Evolutionary conservation across 2,329 filamentous ascomycete species (phyloP).

Genomic region (Venturia effusa): DNA sequence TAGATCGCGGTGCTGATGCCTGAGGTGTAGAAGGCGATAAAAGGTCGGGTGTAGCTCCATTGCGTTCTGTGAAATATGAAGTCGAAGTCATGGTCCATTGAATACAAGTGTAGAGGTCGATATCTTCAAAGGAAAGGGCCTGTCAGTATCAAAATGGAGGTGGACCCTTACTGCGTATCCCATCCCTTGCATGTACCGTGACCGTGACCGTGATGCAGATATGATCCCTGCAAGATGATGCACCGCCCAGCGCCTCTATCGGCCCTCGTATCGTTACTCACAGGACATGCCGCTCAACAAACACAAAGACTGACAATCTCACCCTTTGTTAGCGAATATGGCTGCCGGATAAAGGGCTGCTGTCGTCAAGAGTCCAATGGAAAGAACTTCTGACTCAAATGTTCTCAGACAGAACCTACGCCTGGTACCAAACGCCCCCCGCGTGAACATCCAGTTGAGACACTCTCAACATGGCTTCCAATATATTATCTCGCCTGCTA

Average conservation of each 20-base stretch:
- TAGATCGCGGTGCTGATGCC: constrained; percentile 31
- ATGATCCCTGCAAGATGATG: not conserved
- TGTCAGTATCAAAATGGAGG: not conserved
- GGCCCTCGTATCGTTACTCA: not conserved
- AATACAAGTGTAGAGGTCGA: not conserved
- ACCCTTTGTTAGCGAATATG: not conserved
- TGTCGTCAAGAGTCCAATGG: not conserved
- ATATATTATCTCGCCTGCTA: constrained; percentile 41
- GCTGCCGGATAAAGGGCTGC: not conserved
- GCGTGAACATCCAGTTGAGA: constrained; percentile 10
- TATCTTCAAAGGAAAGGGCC: not conserved
- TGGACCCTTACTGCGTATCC: not conserved
- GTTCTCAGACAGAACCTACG: not conserved
- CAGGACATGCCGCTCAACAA: not conserved
- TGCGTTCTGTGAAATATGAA: constrained; percentile 4
- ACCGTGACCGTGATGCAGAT: not conserved
- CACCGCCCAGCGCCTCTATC: not conserved
- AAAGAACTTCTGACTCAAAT: not conserved
- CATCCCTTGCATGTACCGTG: too few species aligned
- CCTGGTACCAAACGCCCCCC: not conserved
- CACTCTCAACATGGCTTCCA: constrained; percentile 35
- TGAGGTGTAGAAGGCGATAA: not conserved
- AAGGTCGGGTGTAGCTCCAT: not conserved
- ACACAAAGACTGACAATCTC: not conserved
- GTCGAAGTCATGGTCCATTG: not conserved